These are phyloP conservation scores for Scytalidium lignicola DNA, from an alignment of 2,329 filamentous ascomycete genomes.

Conservation along the genomic window DNA sequence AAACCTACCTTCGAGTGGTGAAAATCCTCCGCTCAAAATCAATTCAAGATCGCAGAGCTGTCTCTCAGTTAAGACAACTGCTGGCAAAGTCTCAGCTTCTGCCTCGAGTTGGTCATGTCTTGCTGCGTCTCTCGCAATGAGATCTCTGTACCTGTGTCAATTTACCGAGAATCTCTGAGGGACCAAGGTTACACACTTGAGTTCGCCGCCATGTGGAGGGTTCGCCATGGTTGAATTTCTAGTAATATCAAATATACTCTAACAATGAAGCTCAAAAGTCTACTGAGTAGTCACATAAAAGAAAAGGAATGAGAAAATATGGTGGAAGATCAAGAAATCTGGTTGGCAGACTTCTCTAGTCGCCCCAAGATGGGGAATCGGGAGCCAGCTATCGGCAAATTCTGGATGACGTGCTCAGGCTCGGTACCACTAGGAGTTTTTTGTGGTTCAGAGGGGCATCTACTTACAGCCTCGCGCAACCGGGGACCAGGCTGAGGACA, in stretches of 20 bases:
- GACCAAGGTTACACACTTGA: constrained; percentile 55
- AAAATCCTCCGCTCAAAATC: constrained; percentile 96
- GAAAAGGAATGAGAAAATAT: not conserved
- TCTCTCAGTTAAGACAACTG: constrained; percentile 80
- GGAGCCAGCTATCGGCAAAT: not conserved
- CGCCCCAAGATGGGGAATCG: too few relatives aligned
- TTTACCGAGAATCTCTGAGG: constrained; percentile 1
- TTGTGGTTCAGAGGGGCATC: too few relatives aligned
- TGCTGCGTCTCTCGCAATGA: constrained; percentile 86
- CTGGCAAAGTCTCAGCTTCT: constrained; percentile 83
- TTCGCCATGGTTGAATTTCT: constrained; percentile 52
- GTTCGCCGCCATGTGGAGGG: constrained; percentile 80
- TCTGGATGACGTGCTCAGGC: not conserved
- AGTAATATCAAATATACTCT: not conserved
- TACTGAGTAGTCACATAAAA: too few relatives aligned
- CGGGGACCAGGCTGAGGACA: too few relatives aligned
- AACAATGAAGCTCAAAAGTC: constrained; percentile 4
- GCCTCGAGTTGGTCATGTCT: constrained; percentile 71
- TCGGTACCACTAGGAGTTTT: not conserved
- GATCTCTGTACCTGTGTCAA: constrained; percentile 46
- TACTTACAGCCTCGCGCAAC: too few relatives aligned
- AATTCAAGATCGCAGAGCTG: constrained; percentile 97
- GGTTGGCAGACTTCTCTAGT: not conserved
- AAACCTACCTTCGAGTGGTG: constrained; percentile 81
- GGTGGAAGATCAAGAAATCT: not conserved